phyloP scores from a whole-genome alignment of 1,139 yeast genomes.

The Diutina scorzettiae region DNA sequence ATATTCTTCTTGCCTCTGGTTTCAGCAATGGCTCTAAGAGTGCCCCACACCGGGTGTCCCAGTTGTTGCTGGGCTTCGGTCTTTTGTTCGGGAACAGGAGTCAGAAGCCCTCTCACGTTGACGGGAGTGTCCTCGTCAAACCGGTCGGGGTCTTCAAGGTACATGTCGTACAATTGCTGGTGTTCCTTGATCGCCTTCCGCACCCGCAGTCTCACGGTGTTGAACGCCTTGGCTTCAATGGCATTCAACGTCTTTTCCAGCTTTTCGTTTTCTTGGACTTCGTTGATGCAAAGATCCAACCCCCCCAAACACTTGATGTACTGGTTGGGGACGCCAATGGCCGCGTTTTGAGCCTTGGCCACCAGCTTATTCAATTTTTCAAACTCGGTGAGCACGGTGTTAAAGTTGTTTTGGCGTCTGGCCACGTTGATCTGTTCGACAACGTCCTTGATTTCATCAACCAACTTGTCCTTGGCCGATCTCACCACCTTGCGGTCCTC shows the following conservation, averaged over 20 bases:
- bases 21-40: conserved; percentile 68
- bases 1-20: conserved; percentile 93
- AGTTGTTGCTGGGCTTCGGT: conserved; percentile 8
- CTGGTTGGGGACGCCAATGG: conserved; percentile 55
- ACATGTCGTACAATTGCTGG: conserved; percentile 46
- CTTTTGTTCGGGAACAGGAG: conserved; percentile 6
- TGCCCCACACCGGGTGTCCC: conserved; percentile 45
- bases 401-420: conserved; percentile 72
- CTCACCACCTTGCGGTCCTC: conserved; percentile 71
- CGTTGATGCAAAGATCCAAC: conserved; percentile 59
- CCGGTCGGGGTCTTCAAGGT: conserved; percentile 58
- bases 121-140: conserved; percentile 45
- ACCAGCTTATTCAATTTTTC: conserved; percentile 63
- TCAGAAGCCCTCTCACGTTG: conserved; percentile 13
- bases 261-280: conserved; percentile 31
- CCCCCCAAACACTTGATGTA: conserved; percentile 60
- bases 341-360: conserved; percentile 65
- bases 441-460: conserved; percentile 71
- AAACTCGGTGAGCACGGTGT: conserved; percentile 60
- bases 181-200: conserved; percentile 68
- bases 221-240: conserved; percentile 76
- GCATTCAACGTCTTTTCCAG: conserved; percentile 75
- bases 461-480: conserved; percentile 83
- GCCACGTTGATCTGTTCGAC: conserved; percentile 62
- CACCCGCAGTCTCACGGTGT: conserved; percentile 80